phyloP scores from a whole-genome alignment of 2,329 filamentous ascomycete species.

The Cladorrhinum sp. region DNA sequence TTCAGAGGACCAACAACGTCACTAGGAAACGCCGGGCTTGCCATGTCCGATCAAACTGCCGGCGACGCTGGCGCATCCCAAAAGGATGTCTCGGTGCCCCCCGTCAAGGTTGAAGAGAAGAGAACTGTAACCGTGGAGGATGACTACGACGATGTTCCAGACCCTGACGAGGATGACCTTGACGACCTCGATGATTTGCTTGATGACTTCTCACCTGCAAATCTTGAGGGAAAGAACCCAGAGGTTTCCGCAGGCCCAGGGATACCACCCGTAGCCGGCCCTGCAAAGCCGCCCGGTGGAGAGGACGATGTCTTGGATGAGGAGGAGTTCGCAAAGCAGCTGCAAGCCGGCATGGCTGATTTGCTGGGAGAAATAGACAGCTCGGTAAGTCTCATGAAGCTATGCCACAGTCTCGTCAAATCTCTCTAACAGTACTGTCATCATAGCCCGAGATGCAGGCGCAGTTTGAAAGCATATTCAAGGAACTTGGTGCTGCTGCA shows the following conservation, averaged over 20 bases:
- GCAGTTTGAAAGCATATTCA: slow-evolving; percentile 76
- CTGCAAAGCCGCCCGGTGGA: slow-evolving; percentile 23
- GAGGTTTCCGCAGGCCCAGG: slow-evolving; percentile 25
- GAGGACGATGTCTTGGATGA: slow-evolving; percentile 50
- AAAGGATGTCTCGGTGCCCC: not conserved
- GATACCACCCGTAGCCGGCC: slow-evolving; percentile 14
- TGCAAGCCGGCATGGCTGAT: slow-evolving; percentile 88
- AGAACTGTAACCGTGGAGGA: slow-evolving; percentile 28
- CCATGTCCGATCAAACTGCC: not conserved
- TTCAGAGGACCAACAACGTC: not conserved
- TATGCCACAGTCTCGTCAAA: not conserved
- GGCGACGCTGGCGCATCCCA: not conserved
- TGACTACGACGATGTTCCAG: slow-evolving; percentile 61
- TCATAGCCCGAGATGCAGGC: slow-evolving; percentile 67
- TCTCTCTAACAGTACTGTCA: not conserved
- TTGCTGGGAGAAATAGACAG: slow-evolving; percentile 69
- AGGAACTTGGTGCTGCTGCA: slow-evolving; percentile 61
- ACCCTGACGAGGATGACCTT: slow-evolving; percentile 88
- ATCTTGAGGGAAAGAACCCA: slow-evolving; percentile 49
- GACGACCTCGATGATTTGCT: slow-evolving; percentile 93
- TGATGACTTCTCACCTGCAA: slow-evolving; percentile 77
- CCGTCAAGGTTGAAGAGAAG: slow-evolving; percentile 13
- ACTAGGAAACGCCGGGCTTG: not conserved
- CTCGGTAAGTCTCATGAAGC: slow-evolving; percentile 43
- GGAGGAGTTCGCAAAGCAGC: slow-evolving; percentile 76